Conservation (phyloP, 441 rosid genomes). For the Gossypium gossypioides region DNA sequence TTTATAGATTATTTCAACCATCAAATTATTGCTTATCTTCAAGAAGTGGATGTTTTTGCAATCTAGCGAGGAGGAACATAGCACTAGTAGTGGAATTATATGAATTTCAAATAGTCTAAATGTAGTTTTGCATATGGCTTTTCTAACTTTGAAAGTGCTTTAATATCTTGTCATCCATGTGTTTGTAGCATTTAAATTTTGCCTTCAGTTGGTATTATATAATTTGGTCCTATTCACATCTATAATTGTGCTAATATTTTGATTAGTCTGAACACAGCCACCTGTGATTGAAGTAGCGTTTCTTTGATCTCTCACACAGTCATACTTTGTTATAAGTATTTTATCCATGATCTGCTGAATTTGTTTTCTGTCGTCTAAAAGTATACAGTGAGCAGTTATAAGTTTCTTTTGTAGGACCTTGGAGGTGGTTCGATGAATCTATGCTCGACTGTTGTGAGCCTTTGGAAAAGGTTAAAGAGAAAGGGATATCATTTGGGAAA, state of each 20-base stretch:
- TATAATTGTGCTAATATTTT: not conserved
- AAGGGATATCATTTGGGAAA: conserved; percentile 82
- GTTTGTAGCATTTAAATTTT: not conserved
- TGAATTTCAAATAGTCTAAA: not conserved
- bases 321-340: not conserved
- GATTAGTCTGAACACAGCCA: not conserved
- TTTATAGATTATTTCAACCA: not conserved
- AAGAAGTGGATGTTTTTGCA: not conserved
- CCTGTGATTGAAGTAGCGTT: not conserved
- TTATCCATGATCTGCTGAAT: not conserved
- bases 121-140: not conserved
- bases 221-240: not conserved
- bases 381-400: not conserved
- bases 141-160: not conserved
- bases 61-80: not conserved
- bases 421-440: conserved; percentile 98
- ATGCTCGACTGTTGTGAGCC: conserved; percentile 93
- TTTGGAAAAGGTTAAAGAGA: conserved; percentile 60
- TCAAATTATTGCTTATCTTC: not conserved
- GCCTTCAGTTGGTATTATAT: not conserved
- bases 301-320: not conserved
- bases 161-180: not conserved
- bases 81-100: no score
- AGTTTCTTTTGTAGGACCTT: conserved; percentile 55
- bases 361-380: not conserved